phyloP scores from a whole-genome alignment of 495 filamentous ascomycete genomes.

The Immersiella caudata region DNA sequence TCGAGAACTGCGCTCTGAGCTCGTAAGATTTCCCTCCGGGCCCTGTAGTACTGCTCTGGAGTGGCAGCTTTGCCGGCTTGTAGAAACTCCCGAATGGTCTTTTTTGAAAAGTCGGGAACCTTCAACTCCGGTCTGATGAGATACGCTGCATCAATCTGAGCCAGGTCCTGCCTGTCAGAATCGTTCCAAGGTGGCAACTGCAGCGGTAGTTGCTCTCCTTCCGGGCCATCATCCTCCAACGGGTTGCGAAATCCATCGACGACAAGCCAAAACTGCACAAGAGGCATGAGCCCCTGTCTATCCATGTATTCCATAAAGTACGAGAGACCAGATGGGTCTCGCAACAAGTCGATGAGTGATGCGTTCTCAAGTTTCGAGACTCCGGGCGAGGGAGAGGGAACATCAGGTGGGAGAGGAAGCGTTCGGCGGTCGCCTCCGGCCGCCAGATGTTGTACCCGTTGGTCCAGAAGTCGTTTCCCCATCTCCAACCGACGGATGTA shows the following conservation, averaged over 20 bases:
- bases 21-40: slow-evolving; percentile 76
- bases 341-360: slow-evolving; percentile 78
- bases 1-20: slow-evolving; percentile 83
- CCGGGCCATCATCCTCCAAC: slow-evolving; percentile 79
- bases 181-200: slow-evolving; percentile 74
- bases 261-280: slow-evolving; percentile 98
- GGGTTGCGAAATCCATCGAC: slow-evolving; percentile 98
- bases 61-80: slow-evolving; percentile 74
- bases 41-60: slow-evolving; percentile 78
- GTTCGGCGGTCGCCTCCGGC: slow-evolving; percentile 59
- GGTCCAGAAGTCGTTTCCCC: slow-evolving; percentile 86
- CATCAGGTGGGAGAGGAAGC: slow-evolving; percentile 27
- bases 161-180: slow-evolving; percentile 82
- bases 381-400: slow-evolving; percentile 37
- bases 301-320: slow-evolving; percentile 99
- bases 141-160: slow-evolving; percentile 88
- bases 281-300: slow-evolving; percentile 76
- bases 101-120: slow-evolving; percentile 67
- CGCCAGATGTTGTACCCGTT: slow-evolving; percentile 82
- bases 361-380: slow-evolving; percentile 67
- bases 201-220: slow-evolving; percentile 64
- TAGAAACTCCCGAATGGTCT: slow-evolving; percentile 74
- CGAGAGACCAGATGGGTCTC: slow-evolving; percentile 84
- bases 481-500: slow-evolving; percentile 89
- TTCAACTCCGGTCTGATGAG: slow-evolving; percentile 80